phyloP scores from a whole-genome alignment of 257 asterid species.

The Solanum piurae region DNA sequence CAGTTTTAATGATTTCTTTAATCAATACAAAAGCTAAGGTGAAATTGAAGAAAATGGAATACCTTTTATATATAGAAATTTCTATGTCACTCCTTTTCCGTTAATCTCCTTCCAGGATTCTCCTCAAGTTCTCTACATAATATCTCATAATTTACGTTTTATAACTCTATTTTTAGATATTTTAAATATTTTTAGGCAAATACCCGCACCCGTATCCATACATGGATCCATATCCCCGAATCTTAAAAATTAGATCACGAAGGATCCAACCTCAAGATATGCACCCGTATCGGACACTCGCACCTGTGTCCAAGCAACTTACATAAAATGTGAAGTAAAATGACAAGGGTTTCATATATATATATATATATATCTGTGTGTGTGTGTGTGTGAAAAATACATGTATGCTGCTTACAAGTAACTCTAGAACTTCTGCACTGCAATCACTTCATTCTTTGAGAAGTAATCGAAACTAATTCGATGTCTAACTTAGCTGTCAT shows the following conservation, averaged over 20 bases:
- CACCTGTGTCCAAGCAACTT: not conserved
- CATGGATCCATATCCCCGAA: not conserved
- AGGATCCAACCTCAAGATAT: not conserved
- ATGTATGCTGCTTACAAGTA: not conserved
- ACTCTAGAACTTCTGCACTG: not conserved
- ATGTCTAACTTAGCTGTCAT: not conserved
- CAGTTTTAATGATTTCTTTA: too few species aligned
- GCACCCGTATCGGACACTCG: not conserved
- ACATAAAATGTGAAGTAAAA: too few species aligned
- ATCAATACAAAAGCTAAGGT: not conserved
- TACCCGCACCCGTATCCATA: not conserved
- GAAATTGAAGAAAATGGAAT: not conserved
- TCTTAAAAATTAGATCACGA: not conserved
- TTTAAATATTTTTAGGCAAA: not conserved
- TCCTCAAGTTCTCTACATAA: not conserved
- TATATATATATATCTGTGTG: too few species aligned
- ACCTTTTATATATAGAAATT: not conserved
- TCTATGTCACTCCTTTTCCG: not conserved
- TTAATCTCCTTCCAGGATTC: not conserved
- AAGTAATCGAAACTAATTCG: not conserved
- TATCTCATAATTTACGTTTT: not conserved
- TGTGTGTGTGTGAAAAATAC: not conserved
- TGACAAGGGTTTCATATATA: not conserved
- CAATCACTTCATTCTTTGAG: not conserved
- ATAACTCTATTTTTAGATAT: not conserved